Evolutionary conservation across 148 eudicot species (phyloP).

Genomic region (Amaranthus cruentus): DNA sequence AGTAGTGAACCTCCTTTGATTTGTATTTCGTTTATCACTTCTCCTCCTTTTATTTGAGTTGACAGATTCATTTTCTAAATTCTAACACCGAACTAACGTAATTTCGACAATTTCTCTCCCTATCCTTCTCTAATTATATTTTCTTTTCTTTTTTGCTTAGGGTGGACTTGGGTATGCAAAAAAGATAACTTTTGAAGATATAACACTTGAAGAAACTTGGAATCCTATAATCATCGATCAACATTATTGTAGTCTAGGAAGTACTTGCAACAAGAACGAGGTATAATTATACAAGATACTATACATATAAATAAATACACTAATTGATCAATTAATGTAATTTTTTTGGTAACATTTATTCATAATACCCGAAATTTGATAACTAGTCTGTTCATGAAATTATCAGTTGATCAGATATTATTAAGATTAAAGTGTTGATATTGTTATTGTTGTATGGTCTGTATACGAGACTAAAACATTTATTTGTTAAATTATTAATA

Average conservation of each 20-base stretch:
- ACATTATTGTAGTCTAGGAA: neutral
- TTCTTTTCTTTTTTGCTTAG: neutral
- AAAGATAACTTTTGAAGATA: neutral
- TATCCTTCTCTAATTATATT: neutral
- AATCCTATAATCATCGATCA: slow-evolving; percentile 1
- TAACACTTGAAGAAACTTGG: neutral
- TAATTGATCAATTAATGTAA: neutral
- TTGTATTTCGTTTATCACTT: too few relatives aligned
- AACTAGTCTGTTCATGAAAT: too few relatives aligned
- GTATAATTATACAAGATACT: neutral
- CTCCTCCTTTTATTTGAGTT: too few relatives aligned
- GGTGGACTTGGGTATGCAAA: neutral
- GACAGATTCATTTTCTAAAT: too few relatives aligned
- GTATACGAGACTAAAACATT: too few relatives aligned
- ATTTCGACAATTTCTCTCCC: neutral
- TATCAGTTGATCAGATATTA: too few relatives aligned
- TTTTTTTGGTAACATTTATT: neutral
- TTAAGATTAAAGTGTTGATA: too few relatives aligned
- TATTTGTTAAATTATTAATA: neutral
- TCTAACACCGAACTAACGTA: neutral
- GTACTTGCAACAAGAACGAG: neutral
- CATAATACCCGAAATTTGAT: too few relatives aligned
- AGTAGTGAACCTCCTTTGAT: too few relatives aligned
- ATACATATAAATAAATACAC: neutral
- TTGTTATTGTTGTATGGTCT: too few relatives aligned